Evolutionary conservation across 2,329 filamentous ascomycete species (phyloP).

Genomic region (Talaromyces sp.): DNA sequence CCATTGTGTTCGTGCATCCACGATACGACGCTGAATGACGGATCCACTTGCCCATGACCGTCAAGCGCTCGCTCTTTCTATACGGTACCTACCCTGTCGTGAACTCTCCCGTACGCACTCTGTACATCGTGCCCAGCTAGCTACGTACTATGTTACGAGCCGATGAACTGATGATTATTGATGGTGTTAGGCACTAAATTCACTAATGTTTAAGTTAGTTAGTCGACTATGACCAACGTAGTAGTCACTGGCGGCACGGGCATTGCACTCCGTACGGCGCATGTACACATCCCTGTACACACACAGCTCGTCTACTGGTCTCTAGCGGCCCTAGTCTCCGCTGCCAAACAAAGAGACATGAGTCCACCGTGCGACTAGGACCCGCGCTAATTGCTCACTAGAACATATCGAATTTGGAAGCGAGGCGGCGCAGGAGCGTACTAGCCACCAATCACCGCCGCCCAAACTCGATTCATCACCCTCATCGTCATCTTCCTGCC

Average conservation of each 20-base stretch:
- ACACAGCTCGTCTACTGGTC: slow-evolving; percentile 9
- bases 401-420: slow-evolving; percentile 15
- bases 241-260: background rate
- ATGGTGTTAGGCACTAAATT: background rate
- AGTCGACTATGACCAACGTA: background rate
- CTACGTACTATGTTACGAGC: background rate
- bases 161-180: background rate
- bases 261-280: background rate
- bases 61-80: background rate
- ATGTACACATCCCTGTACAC: background rate
- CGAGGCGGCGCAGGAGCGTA: slow-evolving; percentile 11
- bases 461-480: slow-evolving; percentile 1
- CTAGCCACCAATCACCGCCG: slow-evolving; percentile 7
- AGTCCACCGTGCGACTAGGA: slow-evolving; percentile 11
- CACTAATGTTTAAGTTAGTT: too few species aligned
- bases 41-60: background rate
- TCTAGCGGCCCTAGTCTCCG: slow-evolving; percentile 17
- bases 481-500: slow-evolving; percentile 7
- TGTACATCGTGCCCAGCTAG: background rate
- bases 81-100: background rate
- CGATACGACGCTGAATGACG: background rate
- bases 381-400: slow-evolving; percentile 15
- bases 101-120: background rate
- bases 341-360: slow-evolving; percentile 18
- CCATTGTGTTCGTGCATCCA: background rate